Evolutionary conservation across 192 early-diverging fungal genomes (phyloP).

Genomic region (Podochytrium sp.): DNA sequence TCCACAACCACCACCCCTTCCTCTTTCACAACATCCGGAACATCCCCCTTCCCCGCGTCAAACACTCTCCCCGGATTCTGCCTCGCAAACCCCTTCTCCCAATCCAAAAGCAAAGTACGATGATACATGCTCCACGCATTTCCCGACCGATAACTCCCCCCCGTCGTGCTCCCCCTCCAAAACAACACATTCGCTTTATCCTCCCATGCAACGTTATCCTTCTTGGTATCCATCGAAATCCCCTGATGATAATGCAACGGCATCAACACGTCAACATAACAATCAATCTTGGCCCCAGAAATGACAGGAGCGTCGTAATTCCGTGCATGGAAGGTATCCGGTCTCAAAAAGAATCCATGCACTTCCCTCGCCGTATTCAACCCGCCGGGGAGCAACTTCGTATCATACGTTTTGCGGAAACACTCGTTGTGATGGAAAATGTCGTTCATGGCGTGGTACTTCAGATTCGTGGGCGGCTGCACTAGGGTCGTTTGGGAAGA

Average conservation of each 20-base stretch:
- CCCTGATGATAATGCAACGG: neutral
- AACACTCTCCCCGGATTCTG: neutral
- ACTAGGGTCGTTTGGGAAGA: too few species aligned
- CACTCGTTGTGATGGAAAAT: too few species aligned
- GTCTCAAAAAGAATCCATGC: neutral
- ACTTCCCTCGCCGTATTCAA: too few species aligned
- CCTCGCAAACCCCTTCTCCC: neutral
- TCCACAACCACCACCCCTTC: neutral
- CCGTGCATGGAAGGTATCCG: neutral
- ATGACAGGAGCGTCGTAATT: neutral
- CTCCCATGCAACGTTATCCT: constrained; percentile 1
- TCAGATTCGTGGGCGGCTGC: too few species aligned
- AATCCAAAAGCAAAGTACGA: constrained; percentile 1
- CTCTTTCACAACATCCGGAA: too few species aligned
- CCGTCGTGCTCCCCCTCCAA: constrained; percentile 16
- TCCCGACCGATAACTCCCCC: neutral
- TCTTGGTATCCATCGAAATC: neutral
- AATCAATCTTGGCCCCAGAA: neutral
- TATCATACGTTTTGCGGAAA: too few species aligned
- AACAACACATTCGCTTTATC: constrained; percentile 2
- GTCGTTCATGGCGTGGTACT: too few species aligned
- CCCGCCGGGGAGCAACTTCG: too few species aligned
- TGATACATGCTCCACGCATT: neutral
- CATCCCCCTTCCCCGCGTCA: constrained; percentile 8
- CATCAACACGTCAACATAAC: constrained; percentile 2